A percentile compares a stretch with the other conserved stretches of the same genome.
Conservation (phyloP, 345 rosid species). For the Limnanthes douglasii region DNA sequence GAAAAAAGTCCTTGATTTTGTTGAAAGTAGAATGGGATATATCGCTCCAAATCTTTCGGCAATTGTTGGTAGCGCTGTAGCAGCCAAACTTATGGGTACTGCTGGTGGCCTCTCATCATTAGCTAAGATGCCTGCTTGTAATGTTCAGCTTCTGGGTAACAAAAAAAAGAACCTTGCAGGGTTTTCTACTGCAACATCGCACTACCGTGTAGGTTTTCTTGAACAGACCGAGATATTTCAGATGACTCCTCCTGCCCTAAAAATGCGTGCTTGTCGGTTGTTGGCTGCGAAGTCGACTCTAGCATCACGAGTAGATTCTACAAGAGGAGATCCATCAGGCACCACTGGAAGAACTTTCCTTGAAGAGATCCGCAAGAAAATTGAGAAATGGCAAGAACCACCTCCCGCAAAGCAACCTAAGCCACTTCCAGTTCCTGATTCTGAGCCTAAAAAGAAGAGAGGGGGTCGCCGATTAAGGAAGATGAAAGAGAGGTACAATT, state of each 20-base stretch:
- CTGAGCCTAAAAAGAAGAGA: conserved; percentile 95
- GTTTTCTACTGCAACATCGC: conserved; percentile 80
- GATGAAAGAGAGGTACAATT: conserved; percentile 80
- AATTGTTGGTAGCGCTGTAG: conserved; percentile 91
- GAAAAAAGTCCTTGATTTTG: conserved; percentile 91
- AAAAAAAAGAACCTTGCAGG: conserved; percentile 94
- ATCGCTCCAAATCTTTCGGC: conserved; percentile 92
- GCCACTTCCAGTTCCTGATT: conserved; percentile 98
- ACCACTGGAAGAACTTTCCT: conserved; percentile 49
- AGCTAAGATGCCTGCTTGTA: conserved; percentile 98
- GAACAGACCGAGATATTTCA: conserved; percentile 86
- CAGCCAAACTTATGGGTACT: conserved; percentile 94
- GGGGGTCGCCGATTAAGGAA: conserved; percentile 93
- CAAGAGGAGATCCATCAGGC: conserved; percentile 71
- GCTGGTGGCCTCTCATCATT: conserved; percentile 91
- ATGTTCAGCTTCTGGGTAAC: conserved; percentile 85
- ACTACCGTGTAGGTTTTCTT: conserved; percentile 68
- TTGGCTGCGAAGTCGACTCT: conserved; percentile 81
- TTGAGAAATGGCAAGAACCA: conserved; percentile 97
- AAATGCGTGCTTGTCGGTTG: conserved; percentile 66
- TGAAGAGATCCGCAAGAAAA: conserved; percentile 70
- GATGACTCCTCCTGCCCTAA: conserved; percentile 60
- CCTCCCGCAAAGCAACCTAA: conserved; percentile 96
- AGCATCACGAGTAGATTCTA: conserved; percentile 82
- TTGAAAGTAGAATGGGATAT: conserved; percentile 90